phyloP scores from a whole-genome alignment of 2,329 filamentous ascomycete species.

The Eurotiales sp. region DNA sequence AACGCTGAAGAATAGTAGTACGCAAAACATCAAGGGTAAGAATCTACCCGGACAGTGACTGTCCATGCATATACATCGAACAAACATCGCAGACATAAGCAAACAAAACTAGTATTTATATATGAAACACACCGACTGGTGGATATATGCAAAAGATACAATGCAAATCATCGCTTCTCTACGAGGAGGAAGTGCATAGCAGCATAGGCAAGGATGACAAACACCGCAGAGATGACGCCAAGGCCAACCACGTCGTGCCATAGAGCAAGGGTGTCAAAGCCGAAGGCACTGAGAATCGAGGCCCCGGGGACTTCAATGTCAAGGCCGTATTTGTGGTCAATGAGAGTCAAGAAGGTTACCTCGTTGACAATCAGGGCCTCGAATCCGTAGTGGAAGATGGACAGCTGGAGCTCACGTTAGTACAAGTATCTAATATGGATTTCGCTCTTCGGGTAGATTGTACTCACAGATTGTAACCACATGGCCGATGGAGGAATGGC shows the following conservation, averaged over 20 bases:
- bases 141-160: slow-evolving; percentile 22
- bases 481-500: slow-evolving; percentile 79
- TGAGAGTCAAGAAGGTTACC: slow-evolving; percentile 80
- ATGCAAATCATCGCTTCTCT: slow-evolving; percentile 69
- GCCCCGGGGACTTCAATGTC: slow-evolving; percentile 95
- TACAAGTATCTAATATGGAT: not conserved
- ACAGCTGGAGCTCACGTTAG: slow-evolving; percentile 53
- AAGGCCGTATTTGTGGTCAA: slow-evolving; percentile 92
- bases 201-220: slow-evolving; percentile 80
- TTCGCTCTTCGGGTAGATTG: no score
- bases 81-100: no score
- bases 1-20: not conserved
- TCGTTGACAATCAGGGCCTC: slow-evolving; percentile 97
- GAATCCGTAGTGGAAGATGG: slow-evolving; percentile 97
- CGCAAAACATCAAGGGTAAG: no score
- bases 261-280: slow-evolving; percentile 81
- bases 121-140: no score
- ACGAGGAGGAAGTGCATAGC: slow-evolving; percentile 93
- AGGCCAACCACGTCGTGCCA: slow-evolving; percentile 82
- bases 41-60: no score
- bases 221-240: slow-evolving; percentile 74
- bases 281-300: slow-evolving; percentile 89
- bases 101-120: no score
- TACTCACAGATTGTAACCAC: slow-evolving; percentile 78
- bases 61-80: no score